Evolutionary conservation across 345 rosid genomes (phyloP).

Genomic region (Nasturtium officinale): DNA sequence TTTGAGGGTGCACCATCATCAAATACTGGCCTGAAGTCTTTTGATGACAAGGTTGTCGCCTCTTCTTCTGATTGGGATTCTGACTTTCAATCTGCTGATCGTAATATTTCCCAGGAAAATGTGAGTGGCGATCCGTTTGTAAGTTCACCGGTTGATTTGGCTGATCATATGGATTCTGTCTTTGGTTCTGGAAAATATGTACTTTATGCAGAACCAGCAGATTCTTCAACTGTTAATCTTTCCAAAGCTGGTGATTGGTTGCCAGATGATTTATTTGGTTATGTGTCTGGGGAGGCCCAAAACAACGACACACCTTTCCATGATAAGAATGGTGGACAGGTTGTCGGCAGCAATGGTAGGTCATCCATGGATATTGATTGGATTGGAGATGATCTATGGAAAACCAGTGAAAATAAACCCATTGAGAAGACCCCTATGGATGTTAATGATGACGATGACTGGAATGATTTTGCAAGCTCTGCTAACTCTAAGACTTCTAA

Average conservation of each 20-base stretch:
- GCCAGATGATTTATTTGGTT: slow-evolving; percentile 53
- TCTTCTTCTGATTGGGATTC: slow-evolving; percentile 57
- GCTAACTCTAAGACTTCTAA: slow-evolving; percentile 46
- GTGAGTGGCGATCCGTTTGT: slow-evolving; percentile 47
- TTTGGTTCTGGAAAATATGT: slow-evolving; percentile 56
- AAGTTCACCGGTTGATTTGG: slow-evolving; percentile 53
- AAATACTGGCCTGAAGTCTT: slow-evolving; percentile 33
- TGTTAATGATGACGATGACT: slow-evolving; percentile 49
- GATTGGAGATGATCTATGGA: slow-evolving; percentile 48
- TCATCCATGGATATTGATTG: slow-evolving; percentile 52
- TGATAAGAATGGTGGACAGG: slow-evolving; percentile 29
- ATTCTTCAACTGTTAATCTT: slow-evolving; percentile 42
- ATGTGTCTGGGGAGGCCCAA: slow-evolving; percentile 36
- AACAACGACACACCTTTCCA: slow-evolving; percentile 27
- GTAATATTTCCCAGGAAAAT: slow-evolving; percentile 42
- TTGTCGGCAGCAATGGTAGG: slow-evolving; percentile 39
- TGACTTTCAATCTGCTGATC: slow-evolving; percentile 53
- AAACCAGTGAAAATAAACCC: slow-evolving; percentile 39
- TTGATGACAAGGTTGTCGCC: slow-evolving; percentile 40
- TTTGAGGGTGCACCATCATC: slow-evolving; percentile 52
- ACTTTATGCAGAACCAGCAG: slow-evolving; percentile 40
- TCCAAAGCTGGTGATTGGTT: slow-evolving; percentile 52
- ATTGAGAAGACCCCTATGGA: slow-evolving; percentile 32
- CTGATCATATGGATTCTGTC: slow-evolving; percentile 63
- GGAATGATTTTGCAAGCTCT: slow-evolving; percentile 81